Conservation (phyloP, 805 yeast genomes). For the Soucietia sequanensis region DNA sequence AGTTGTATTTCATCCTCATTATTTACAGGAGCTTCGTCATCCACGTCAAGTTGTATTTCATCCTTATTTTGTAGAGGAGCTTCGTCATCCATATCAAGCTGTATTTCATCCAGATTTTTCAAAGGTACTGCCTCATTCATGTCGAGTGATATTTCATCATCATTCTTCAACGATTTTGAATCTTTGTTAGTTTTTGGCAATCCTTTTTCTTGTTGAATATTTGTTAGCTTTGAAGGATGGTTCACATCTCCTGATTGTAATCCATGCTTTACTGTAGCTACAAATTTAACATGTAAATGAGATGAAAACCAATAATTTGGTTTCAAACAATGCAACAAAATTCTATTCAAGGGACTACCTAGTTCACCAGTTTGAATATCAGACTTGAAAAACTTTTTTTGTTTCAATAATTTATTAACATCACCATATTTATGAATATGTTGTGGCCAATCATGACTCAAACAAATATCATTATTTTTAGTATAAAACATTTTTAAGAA, state of each 20-base stretch:
- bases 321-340: slow-evolving; percentile 48
- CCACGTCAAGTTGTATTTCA: slow-evolving; percentile 1
- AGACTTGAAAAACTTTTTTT: slow-evolving; percentile 63
- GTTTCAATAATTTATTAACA: slow-evolving; percentile 42
- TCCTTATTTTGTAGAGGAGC: slow-evolving; percentile 1
- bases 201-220: slow-evolving; percentile 1
- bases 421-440: slow-evolving; percentile 71
- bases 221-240: slow-evolving; percentile 10
- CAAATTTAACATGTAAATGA: slow-evolving; percentile 77
- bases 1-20: slow-evolving; percentile 26
- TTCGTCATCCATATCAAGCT: neutral
- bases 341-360: slow-evolving; percentile 71
- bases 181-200: slow-evolving; percentile 8
- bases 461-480: slow-evolving; percentile 46
- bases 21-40: neutral
- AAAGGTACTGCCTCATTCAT: slow-evolving; percentile 12
- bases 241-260: slow-evolving; percentile 13
- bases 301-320: slow-evolving; percentile 87
- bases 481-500: slow-evolving; percentile 53
- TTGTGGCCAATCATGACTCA: slow-evolving; percentile 95
- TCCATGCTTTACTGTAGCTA: slow-evolving; percentile 51
- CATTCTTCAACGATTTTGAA: slow-evolving; percentile 8
- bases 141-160: slow-evolving; percentile 19
- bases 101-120: slow-evolving; percentile 1
- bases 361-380: slow-evolving; percentile 61